Evolutionary conservation across 305 asterid species (phyloP), one percentile per base, ranked within the genome.

Genomic region (Fraxinus albicans): DNA sequence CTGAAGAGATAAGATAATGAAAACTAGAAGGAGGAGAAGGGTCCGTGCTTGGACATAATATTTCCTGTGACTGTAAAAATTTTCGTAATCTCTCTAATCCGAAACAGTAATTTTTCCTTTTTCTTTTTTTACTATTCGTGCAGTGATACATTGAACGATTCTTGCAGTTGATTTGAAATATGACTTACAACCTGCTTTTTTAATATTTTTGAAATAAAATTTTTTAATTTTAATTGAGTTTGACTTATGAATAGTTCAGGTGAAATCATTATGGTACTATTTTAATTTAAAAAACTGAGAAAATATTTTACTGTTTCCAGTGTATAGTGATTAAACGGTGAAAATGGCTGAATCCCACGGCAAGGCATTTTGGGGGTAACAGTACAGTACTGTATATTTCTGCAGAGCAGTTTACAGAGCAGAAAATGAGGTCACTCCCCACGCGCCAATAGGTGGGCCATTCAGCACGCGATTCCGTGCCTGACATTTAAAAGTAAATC

Each of bases 1-100:
- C 70, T 77, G 75, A 82, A 83, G 74, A 82, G 90, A 88, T 88
- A 88, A 86, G 88, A 86, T 82, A 78, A 82, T 70, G 85, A 44
- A 83, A 77, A 12, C 55, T 44, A 67, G 74, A 3, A 75, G 79
- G 47, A 36, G 13, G 6, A 85, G 80, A 42, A 42, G 53, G 21
- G n/a, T 5, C 60, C 21, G 60, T 50, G 70, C 82, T 84, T 75
- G 85, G 88, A 88, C 88, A 86, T 82, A 84, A 82, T 1, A 0
- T 67, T 77, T 84, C 85, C 83, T 79, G 29, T 78, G 73, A 84
- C 81, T 63, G 81, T 69, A 60, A 47, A 47, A 50, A 6, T 50
- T 50, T 50, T 50, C 19, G 19, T 50, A 10, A 50, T 47, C 19
- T 13, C 7, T 50, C 58, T 44, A 13, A 47, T 47, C 17, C 58